phyloP scores from a whole-genome alignment of 345 rosid species.

The Pseudoturritis turrita region DNA sequence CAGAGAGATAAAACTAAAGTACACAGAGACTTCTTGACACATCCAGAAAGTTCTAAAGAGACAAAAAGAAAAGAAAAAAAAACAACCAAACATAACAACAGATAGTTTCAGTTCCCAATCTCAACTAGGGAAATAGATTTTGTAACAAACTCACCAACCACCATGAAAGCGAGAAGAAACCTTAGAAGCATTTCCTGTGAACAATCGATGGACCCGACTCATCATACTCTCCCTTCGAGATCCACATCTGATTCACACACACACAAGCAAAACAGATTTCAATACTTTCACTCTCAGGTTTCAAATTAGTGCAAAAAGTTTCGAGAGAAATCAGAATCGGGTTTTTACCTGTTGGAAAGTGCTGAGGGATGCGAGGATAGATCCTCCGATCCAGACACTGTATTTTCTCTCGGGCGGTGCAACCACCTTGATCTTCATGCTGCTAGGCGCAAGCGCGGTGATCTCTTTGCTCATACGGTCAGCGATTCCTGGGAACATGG shows the following conservation, averaged over 20 bases:
- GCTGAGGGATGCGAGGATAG: constrained; percentile 51
- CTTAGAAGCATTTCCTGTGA: constrained; percentile 58
- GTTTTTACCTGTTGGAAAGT: constrained; percentile 42
- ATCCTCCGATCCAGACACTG: constrained; percentile 58
- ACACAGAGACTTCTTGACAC: constrained; percentile 14
- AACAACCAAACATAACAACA: constrained; percentile 30
- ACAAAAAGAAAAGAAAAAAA: not conserved
- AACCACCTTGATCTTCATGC: constrained; percentile 43
- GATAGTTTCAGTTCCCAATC: constrained; percentile 28
- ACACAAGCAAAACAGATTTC: not conserved
- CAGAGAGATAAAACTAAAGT: constrained; percentile 20
- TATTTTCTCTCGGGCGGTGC: constrained; percentile 54
- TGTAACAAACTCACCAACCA: constrained; percentile 32
- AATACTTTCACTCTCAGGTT: not conserved
- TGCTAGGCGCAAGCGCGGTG: constrained; percentile 40
- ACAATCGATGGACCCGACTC: constrained; percentile 61
- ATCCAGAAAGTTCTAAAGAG: constrained; percentile 14
- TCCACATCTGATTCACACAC: constrained; percentile 47
- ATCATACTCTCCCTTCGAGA: constrained; percentile 53
- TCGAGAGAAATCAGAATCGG: not conserved
- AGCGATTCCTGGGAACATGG: constrained; percentile 44
- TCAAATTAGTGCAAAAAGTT: not conserved
- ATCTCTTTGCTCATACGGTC: constrained; percentile 49
- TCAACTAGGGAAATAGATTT: constrained; percentile 25
- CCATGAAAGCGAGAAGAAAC: not conserved